Base-by-base conservation (phyloP, 305 asterid genomes). In the Plantago rigida region DNA sequence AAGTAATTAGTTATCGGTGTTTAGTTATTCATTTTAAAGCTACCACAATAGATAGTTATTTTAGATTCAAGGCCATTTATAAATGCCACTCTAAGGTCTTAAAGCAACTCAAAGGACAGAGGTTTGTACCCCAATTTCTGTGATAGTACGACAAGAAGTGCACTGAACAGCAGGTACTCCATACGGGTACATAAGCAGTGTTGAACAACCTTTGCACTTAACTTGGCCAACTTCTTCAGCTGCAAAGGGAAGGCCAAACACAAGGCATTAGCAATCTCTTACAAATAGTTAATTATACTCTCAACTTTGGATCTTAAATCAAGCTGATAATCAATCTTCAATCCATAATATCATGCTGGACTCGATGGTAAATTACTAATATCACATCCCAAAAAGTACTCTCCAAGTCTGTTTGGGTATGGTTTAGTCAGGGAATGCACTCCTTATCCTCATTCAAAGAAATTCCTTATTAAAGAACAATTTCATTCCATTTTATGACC, bases 181-280 rank as follows among this genome's bases (percentile, higher is more conserved):
- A 36, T 78, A 76, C 1, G 82, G 87, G 71, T 82, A 87, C 99
- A 93, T 87, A 62, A 93, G 94, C 83, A 93, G 69, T 66, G 78
- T 79, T 6, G 73, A 39, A 68, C 99, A 93, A 39, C 88, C 82
- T 60, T 87, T 91, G 24, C 99, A 93, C 46, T 77, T 81, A 2
- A 93, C 90, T 82, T 85, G 97, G 45, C 99, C 97, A 11, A 93
- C 77, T 72, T 93, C 87, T 66, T 87, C 84, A 45, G 82, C 99
- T 93, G 87, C 78, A 75, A 63, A 52, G 28, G 12, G 64, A 55
- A 56, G 47, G 53, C 7, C 31, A 64, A 42, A 45, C 36, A 51
- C 15, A 47, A 31, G n/a, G n/a, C 15, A 52, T 26, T 9, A 24
- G 36, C 39, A 17, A 26, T 34, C 12, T 5, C n/a, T 17, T 17